These are phyloP conservation scores for Geotrichum armillariae DNA, from an alignment of 1,139 yeast genomes.

Conservation along the genomic window DNA sequence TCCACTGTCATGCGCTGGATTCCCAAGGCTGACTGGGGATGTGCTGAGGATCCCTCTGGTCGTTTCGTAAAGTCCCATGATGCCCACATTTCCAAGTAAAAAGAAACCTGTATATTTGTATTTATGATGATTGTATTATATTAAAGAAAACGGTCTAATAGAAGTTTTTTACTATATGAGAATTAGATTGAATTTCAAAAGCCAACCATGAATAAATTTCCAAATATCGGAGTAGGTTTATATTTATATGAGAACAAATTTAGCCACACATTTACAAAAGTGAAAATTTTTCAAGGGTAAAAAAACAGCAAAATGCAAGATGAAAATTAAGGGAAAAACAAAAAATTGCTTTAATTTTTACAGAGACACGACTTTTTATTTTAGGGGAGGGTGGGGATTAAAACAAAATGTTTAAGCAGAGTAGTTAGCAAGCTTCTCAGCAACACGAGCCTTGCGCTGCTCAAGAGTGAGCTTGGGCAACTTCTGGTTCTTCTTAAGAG, in stretches of 20 bases:
- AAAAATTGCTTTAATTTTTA: too few relatives aligned
- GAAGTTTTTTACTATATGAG: not conserved
- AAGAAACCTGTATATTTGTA: not conserved
- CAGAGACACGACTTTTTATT: too few relatives aligned
- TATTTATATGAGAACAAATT: too few relatives aligned
- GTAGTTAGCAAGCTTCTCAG: constrained; percentile 74
- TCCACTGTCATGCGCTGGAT: constrained; percentile 98
- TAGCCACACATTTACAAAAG: too few relatives aligned
- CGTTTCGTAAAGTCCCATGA: constrained; percentile 87
- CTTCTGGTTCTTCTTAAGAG: constrained; percentile 91
- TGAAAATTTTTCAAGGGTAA: too few relatives aligned
- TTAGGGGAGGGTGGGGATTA: too few relatives aligned
- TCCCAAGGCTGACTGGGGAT: constrained; percentile 99
- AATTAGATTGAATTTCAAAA: too few relatives aligned
- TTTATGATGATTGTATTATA: not conserved
- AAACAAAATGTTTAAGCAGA: constrained; percentile 16
- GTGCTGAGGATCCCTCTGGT: constrained; percentile 98
- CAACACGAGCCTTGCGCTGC: constrained; percentile 87
- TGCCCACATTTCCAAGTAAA: constrained; percentile 24
- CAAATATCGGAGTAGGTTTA: too few relatives aligned
- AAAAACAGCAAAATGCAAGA: too few relatives aligned
- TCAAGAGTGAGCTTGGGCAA: constrained; percentile 85
- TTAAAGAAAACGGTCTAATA: not conserved
- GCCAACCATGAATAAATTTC: too few relatives aligned
- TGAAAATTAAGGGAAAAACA: too few relatives aligned